phyloP scores from a whole-genome alignment of 306 rosid species.

The Cicer yamashitae region DNA sequence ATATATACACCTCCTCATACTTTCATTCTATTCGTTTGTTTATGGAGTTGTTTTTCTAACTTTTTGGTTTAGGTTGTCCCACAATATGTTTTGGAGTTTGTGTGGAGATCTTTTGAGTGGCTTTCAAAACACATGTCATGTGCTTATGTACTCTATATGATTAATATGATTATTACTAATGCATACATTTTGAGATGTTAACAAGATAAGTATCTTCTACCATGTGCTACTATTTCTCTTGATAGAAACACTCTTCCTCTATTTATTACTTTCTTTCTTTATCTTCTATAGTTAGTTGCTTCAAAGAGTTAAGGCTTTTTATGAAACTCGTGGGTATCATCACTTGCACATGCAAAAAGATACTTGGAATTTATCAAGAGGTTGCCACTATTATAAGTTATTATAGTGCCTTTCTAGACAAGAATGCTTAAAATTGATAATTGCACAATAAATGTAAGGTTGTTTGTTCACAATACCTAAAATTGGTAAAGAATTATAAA shows the following conservation, averaged over 20 bases:
- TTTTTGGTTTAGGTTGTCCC: conserved; percentile 45
- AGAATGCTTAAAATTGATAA: conserved; percentile 23
- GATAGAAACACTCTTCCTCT: not conserved
- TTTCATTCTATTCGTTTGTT: conserved; percentile 41
- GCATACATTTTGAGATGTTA: conserved; percentile 24
- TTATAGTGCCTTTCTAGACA: conserved; percentile 5
- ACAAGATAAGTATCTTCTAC: conserved; percentile 48
- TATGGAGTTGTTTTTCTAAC: conserved; percentile 45
- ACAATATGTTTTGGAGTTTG: conserved; percentile 51
- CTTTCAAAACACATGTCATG: conserved; percentile 51
- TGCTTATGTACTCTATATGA: conserved; percentile 42
- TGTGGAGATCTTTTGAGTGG: conserved; percentile 48
- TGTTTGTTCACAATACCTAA: not conserved
- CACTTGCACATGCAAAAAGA: conserved; percentile 1
- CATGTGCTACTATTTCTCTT: conserved; percentile 49
- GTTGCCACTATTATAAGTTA: not conserved
- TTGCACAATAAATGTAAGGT: not conserved
- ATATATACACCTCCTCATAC: not conserved
- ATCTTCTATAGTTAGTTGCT: not conserved
- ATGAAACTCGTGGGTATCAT: not conserved
- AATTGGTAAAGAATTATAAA: conserved; percentile 29
- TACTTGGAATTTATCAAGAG: not conserved
- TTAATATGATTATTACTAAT: conserved; percentile 33
- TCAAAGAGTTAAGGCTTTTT: not conserved
- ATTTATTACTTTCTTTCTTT: conserved; percentile 4